Percentiles rank a stretch among this genome's conserved stretches.
These are phyloP conservation scores for Arabidopsis arenosa DNA, from an alignment of 345 rosid genomes.

Conservation along the genomic window DNA sequence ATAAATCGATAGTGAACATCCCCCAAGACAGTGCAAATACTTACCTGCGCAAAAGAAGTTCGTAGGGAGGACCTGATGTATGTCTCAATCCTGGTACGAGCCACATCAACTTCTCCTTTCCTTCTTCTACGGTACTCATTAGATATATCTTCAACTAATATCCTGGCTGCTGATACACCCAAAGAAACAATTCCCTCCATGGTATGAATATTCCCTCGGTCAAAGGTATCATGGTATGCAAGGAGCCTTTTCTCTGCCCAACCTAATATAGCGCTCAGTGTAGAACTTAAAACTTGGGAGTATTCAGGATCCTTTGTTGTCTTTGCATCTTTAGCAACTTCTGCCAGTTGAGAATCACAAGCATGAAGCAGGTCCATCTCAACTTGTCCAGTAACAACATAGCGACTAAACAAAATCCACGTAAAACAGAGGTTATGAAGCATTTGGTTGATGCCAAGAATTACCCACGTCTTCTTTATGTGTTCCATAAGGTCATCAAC, in stretches of 20 bases:
- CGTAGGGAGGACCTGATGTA: constrained; percentile 97
- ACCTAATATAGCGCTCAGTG: constrained; percentile 81
- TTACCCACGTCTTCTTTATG: constrained; percentile 95
- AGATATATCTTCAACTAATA: constrained; percentile 94
- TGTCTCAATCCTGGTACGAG: constrained; percentile 83
- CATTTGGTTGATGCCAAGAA: constrained; percentile 87
- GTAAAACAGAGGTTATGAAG: constrained; percentile 88
- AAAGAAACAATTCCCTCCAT: constrained; percentile 90
- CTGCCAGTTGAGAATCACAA: constrained; percentile 75
- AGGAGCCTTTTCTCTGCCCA: constrained; percentile 99
- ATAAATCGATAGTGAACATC: not conserved
- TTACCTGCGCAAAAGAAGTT: constrained; percentile 98
- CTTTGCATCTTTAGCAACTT: constrained; percentile 97
- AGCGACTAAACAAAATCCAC: constrained; percentile 89
- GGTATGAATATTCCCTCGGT: constrained; percentile 63
- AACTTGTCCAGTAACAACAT: constrained; percentile 79
- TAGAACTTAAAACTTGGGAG: constrained; percentile 80
- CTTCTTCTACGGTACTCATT: constrained; percentile 90
- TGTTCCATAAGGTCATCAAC: constrained; percentile 94
- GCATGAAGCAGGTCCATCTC: constrained; percentile 81
- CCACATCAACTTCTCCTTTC: constrained; percentile 85
- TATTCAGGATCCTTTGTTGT: constrained; percentile 85
- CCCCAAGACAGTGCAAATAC: constrained; percentile 36
- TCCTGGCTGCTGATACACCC: constrained; percentile 87
- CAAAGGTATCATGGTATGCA: constrained; percentile 94